Percentiles rank a stretch among this genome's conserved stretches.
Conservation (phyloP, 2,329 filamentous ascomycete species). For the Aspergillus aculeatinus region DNA sequence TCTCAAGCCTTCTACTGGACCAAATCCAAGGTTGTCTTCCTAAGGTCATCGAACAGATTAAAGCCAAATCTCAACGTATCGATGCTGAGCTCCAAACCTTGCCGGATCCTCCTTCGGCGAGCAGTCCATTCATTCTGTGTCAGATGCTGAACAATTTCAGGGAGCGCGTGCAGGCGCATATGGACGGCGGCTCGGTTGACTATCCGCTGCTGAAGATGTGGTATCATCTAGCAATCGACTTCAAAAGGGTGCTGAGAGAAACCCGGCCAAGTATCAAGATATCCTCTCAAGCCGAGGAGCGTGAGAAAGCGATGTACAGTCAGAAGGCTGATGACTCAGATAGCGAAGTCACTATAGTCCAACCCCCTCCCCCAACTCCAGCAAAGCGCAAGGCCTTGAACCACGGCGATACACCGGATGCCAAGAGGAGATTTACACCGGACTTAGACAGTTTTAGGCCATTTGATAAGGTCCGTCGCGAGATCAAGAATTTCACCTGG, state of each 20-base stretch:
- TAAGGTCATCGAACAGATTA: constrained; percentile 41
- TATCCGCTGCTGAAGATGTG: constrained; percentile 47
- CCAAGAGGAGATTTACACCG: background rate
- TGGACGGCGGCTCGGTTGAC: constrained; percentile 50
- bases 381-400: constrained; percentile 24
- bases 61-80: constrained; percentile 52
- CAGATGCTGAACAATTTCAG: constrained; percentile 61
- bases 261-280: constrained; percentile 42
- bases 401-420: constrained; percentile 5
- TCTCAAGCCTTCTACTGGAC: constrained; percentile 51
- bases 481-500: constrained; percentile 29
- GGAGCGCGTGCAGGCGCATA: constrained; percentile 51
- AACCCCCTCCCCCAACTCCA: background rate
- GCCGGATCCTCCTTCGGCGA: constrained; percentile 64
- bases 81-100: constrained; percentile 56
- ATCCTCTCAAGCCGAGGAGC: constrained; percentile 27
- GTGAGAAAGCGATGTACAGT: constrained; percentile 30
- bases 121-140: constrained; percentile 66
- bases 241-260: constrained; percentile 50
- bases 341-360: constrained; percentile 23
- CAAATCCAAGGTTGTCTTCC: constrained; percentile 46
- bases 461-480: constrained; percentile 24
- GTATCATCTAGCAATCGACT: constrained; percentile 49
- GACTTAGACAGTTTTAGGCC: constrained; percentile 14
- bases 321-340: constrained; percentile 23